These are phyloP conservation scores for Wickerhamiella azyma DNA, from an alignment of 805 yeast species.

Conservation along the genomic window DNA sequence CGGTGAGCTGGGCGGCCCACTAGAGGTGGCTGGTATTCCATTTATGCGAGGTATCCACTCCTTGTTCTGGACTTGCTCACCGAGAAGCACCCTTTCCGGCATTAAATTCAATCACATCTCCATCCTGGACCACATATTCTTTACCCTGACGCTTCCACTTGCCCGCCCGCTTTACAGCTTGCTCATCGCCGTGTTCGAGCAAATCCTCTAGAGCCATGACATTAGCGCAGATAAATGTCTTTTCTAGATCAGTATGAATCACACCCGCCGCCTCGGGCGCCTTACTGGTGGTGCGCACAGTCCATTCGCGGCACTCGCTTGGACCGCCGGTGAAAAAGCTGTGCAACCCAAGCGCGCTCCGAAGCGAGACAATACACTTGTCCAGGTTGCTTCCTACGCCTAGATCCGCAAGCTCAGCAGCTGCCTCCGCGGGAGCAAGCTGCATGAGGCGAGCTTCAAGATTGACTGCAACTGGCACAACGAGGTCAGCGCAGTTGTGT, in stretches of 20 bases:
- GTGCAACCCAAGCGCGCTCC: conserved; percentile 53
- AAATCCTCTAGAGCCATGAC: conserved; percentile 58
- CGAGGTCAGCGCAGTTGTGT: conserved; percentile 51
- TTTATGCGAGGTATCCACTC: no score
- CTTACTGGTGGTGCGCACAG: conserved; percentile 76
- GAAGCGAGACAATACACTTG: conserved; percentile 49
- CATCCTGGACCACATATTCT: conserved; percentile 67
- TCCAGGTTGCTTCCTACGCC: conserved; percentile 39
- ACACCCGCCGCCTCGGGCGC: conserved; percentile 99
- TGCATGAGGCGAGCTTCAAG: conserved; percentile 49
- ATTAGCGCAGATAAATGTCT: conserved; percentile 67
- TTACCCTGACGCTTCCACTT: conserved; percentile 59
- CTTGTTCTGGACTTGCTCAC: no score
- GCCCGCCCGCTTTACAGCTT: conserved; percentile 42
- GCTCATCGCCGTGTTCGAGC: conserved; percentile 36
- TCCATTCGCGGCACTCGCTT: conserved; percentile 96
- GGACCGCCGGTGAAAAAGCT: conserved; percentile 77
- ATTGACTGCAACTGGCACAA: conserved; percentile 59
- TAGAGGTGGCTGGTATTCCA: no score
- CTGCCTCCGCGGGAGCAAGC: conserved; percentile 27
- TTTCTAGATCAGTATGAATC: conserved; percentile 72
- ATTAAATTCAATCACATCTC: conserved; percentile 65
- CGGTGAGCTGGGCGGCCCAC: no score
- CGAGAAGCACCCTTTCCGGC: conserved; percentile 22
- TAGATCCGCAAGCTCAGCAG: conserved; percentile 20